Percentiles rank a stretch among this genome's conserved stretches.
phyloP scores from a whole-genome alignment of 1,139 yeast genomes.

The Suhomyces anneliseae region DNA sequence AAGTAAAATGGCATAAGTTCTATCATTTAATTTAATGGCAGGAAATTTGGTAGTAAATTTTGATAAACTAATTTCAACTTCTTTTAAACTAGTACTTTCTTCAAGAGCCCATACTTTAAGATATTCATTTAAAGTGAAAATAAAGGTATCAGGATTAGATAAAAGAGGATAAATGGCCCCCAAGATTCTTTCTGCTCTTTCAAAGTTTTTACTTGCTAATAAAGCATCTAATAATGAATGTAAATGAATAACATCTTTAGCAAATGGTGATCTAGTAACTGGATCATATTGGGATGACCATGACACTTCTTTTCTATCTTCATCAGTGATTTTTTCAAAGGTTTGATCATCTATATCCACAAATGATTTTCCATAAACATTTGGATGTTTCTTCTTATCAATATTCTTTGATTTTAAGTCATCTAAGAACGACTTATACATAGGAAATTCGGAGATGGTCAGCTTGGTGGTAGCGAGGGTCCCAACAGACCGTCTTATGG shows the following conservation, averaged over 20 bases:
- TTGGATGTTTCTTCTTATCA: constrained; percentile 10
- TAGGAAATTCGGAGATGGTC: constrained; percentile 10
- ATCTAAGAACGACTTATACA: constrained; percentile 16
- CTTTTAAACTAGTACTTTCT: constrained; percentile 24
- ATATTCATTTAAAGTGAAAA: constrained; percentile 39
- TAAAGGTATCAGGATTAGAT: constrained; percentile 30
- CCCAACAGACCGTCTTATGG: constrained; percentile 3
- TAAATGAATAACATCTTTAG: constrained; percentile 61
- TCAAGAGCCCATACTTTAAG: constrained; percentile 36
- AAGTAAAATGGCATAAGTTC: constrained; percentile 44
- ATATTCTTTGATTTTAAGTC: constrained; percentile 12
- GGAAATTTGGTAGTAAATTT: constrained; percentile 30
- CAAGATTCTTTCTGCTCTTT: constrained; percentile 70
- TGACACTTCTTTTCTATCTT: constrained; percentile 22
- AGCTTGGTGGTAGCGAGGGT: constrained; percentile 6
- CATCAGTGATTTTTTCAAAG: constrained; percentile 17
- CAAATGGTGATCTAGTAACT: constrained; percentile 46
- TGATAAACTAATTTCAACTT: constrained; percentile 29
- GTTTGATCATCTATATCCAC: constrained; percentile 21
- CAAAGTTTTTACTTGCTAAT: constrained; percentile 62
- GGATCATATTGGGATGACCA: constrained; percentile 47
- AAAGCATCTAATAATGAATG: constrained; percentile 84
- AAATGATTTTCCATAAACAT: constrained; percentile 23
- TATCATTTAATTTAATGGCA: constrained; percentile 36
- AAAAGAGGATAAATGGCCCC: constrained; percentile 53